Evolutionary conservation across 192 early-diverging fungal genomes (phyloP), one percentile per base, ranked within the genome.

Genomic region (Umbelopsis sp.): DNA sequence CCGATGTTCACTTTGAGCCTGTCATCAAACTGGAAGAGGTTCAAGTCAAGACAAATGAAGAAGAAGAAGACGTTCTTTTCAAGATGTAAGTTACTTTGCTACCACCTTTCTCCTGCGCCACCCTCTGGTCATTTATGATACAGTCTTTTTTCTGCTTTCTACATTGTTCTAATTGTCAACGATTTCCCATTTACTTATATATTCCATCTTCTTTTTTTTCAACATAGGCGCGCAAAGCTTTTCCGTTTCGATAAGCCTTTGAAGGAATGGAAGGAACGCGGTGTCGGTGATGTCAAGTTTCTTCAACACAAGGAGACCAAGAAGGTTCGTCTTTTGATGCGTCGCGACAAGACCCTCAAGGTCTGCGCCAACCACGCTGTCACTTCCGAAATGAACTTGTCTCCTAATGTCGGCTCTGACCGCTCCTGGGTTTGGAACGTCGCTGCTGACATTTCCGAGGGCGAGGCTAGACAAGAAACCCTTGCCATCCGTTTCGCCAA

Each of bases 181-280:
- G 33, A 66, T 48, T 35, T 73, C 4, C 4, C 46, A 64, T 13
- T 35, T 20, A 53, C 4, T n/a, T 10, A 30, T 49, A 3, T 12
- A 68, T 27, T 49, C 66, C 46, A 49, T 44, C 27, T 68, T 12
- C 22, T 55, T 47, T 44, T 15, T 35, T 1, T 13, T 20, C 33
- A 27, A 21, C 27, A 16, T 78, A 95, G 96, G 93, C 88, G 96
- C 73, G 90, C 93, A 69, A 98, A 98, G 90, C 89, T 99, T 64
- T 99, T 96, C 92, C 93, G 97, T 72, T 99, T 95, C 81, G 94
- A 97, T 78, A 92, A 95, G 72, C 85, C 84, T 37, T 79, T 68
- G 72, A 94, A 92, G 61, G 97, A 99, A 82, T 99, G 97, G 97
- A 99, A 99, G 87, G 97, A 99, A 86, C 94, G 97, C 70, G 97